Evolutionary conservation across 306 rosid genomes (phyloP), one percentile per base, ranked within the genome.

Genomic region (Mimosa bimucronata): DNA sequence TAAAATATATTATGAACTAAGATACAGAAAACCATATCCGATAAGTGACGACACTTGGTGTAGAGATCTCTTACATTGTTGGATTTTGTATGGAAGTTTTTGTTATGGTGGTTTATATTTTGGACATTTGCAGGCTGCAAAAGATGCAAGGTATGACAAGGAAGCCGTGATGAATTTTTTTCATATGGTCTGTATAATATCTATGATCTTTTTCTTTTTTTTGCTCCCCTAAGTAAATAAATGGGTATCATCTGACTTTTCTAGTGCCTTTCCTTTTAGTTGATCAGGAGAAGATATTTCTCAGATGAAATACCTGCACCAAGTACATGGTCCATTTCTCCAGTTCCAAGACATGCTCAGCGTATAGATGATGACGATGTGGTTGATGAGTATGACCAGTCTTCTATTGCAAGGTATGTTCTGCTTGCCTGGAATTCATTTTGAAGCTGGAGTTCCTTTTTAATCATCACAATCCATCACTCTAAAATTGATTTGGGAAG

Each of bases 141-240:
- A 85, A 85, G 92, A 88, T 71, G 89, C 92, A 55, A 91, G 93
- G 85, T 89, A 86, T 76, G 97, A 91, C 87, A 91, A 91, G 81
- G 97, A 91, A 88, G 92, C 93, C 7, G 85, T 89, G 81, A 79
- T 77, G 80, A 91, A 89, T 83, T 91, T 89, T 78, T 91, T 91
- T 75, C 90, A 78, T 68, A 81, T 28, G 93, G 97, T 91, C 79
- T 48, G 92, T 80, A 71, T 77, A 11, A 64, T 57, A 65, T 44
- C 66, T 50, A 5, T n/a, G n/a, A n/a, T n/a, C n/a, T n/a, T n/a
- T n/a, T n/a, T n/a, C n/a, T n/a, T 77, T 0, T 16, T 23, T 7
- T 58, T 23, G 2, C 14, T 7, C 14, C 7, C 13, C 2, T 18
- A 31, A 67, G 21, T 69, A 41, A 40, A 42, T 68, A 5, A 50